A percentile compares a stretch with the other conserved stretches of the same genome.
phyloP scores from a whole-genome alignment of 2,329 filamentous ascomycete genomes.

The Byssoonygena ceratinophila region DNA sequence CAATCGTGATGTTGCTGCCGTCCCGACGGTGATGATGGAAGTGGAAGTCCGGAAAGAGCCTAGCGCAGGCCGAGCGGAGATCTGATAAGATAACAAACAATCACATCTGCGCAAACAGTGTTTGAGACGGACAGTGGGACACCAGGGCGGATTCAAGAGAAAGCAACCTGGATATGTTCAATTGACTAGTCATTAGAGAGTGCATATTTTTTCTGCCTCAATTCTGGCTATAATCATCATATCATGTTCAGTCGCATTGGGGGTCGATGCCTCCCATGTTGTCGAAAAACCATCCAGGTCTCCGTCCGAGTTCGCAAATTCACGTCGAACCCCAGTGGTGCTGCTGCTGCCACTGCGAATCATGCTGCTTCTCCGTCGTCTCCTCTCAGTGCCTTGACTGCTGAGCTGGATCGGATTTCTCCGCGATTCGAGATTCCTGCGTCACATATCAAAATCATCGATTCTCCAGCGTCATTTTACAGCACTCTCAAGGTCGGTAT shows the following conservation, averaged over 20 bases:
- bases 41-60: conserved; percentile 13
- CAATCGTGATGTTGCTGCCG: not conserved
- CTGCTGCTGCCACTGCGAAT: conserved; percentile 16
- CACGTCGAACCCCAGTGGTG: conserved; percentile 25
- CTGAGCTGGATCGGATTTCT: conserved; percentile 75
- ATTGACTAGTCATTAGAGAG: not conserved
- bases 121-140: not conserved
- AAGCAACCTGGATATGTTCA: not conserved
- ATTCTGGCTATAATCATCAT: too few species aligned
- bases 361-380: conserved; percentile 26
- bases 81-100: conserved; percentile 14
- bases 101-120: not conserved
- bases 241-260: conserved; percentile 34
- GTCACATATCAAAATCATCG: conserved; percentile 67
- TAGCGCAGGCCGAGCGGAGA: conserved; percentile 13
- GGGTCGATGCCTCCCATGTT: conserved; percentile 30
- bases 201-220: not conserved
- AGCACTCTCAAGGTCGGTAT: conserved; percentile 65
- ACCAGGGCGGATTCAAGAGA: not conserved
- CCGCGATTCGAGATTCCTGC: conserved; percentile 82
- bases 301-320: conserved; percentile 30
- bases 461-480: conserved; percentile 81
- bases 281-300: conserved; percentile 20
- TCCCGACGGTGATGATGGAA: not conserved
- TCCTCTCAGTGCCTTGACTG: conserved; percentile 50